Percentiles rank a stretch among this genome's conserved stretches.
These are phyloP conservation scores for Lentinula aciculospora DNA, from an alignment of 768 basidiomycete genomes.

Conservation along the genomic window DNA sequence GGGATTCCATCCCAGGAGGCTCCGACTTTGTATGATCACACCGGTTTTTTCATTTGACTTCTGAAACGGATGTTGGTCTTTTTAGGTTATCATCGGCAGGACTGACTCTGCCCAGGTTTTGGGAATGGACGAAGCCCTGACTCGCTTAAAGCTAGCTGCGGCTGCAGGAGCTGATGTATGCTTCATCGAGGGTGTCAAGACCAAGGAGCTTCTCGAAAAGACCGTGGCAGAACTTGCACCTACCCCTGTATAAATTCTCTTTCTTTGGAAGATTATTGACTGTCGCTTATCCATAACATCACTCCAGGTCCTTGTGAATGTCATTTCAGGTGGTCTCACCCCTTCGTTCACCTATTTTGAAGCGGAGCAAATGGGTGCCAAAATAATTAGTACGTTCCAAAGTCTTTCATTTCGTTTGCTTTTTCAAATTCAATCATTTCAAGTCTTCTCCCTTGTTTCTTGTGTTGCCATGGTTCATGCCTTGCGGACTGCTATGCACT, in stretches of 20 bases:
- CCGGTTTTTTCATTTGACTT: background rate
- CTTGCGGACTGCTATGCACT: conserved; percentile 72
- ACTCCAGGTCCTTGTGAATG: conserved; percentile 62
- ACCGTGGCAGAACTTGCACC: conserved; percentile 67
- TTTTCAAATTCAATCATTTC: background rate
- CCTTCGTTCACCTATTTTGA: conserved; percentile 68
- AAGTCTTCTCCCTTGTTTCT: conserved; percentile 74
- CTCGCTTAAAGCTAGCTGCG: conserved; percentile 61
- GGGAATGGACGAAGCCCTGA: conserved; percentile 73
- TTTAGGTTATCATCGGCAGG: conserved; percentile 64
- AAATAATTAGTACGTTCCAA: conserved; percentile 61
- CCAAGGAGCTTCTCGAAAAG: conserved; percentile 52
- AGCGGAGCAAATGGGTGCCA: conserved; percentile 66
- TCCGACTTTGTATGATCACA: conserved; percentile 60
- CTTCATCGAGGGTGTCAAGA: conserved; percentile 77
- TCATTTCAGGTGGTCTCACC: conserved; percentile 73
- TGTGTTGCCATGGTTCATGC: conserved; percentile 74
- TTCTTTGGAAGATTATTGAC: background rate
- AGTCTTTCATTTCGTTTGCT: background rate
- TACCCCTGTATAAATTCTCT: conserved; percentile 47
- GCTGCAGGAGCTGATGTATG: conserved; percentile 76
- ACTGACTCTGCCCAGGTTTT: conserved; percentile 76
- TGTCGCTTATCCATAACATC: background rate
- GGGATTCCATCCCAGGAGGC: conserved; percentile 67
- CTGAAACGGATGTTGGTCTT: background rate